These are phyloP conservation scores for Singerocomus inundabilis DNA, from an alignment of 1,284 basidiomycete species.

Conservation along the genomic window DNA sequence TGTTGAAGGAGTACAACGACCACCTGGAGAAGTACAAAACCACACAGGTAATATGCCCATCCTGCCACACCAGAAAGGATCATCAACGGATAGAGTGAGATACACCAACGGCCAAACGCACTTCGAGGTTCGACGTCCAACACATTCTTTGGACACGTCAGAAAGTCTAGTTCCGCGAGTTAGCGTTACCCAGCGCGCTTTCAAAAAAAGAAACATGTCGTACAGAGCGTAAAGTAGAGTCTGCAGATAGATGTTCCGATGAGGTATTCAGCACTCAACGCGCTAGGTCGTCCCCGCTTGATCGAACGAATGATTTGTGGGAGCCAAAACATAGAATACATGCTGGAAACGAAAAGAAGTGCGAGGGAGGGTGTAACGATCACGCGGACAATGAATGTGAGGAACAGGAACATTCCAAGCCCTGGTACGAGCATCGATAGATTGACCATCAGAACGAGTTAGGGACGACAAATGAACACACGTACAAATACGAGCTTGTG, in stretches of 20 bases:
- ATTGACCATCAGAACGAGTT: background rate
- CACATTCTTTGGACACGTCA: constrained; percentile 82
- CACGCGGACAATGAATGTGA: constrained; percentile 70
- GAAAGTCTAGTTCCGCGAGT: constrained; percentile 55
- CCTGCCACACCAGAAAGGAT: constrained; percentile 35
- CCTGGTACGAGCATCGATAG: constrained; percentile 40
- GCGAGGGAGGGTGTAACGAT: constrained; percentile 71
- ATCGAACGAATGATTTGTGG: constrained; percentile 82
- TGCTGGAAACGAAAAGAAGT: constrained; percentile 64
- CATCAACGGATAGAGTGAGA: background rate
- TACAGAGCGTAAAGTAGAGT: constrained; percentile 73
- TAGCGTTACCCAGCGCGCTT: background rate
- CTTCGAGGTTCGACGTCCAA: constrained; percentile 72
- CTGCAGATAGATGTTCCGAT: constrained; percentile 74
- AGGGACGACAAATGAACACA: constrained; percentile 1
- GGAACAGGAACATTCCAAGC: constrained; percentile 62
- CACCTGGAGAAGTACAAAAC: constrained; percentile 66
- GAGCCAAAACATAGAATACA: constrained; percentile 80
- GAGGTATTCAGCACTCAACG: constrained; percentile 69
- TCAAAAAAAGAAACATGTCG: constrained; percentile 32
- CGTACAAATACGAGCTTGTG: constrained; percentile 70
- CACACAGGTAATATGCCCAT: constrained; percentile 66
- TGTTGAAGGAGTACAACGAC: constrained; percentile 72
- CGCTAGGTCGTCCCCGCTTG: constrained; percentile 67
- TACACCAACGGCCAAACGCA: constrained; percentile 35